Evolutionary conservation across 805 yeast genomes (phyloP), one percentile per base, ranked within the genome.

Genomic region (Candida quercuum): DNA sequence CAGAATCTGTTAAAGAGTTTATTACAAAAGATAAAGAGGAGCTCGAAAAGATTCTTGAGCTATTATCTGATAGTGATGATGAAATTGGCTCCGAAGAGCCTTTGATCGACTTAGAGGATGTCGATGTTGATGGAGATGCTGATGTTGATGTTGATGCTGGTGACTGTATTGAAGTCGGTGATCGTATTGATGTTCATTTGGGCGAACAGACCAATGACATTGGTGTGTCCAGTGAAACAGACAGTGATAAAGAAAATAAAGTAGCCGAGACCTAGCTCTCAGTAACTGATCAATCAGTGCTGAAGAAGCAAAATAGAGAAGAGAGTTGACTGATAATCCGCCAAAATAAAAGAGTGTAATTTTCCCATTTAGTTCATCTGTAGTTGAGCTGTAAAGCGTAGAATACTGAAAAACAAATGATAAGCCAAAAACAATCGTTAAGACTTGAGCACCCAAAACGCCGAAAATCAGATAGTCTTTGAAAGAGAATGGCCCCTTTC

Each of bases 1-100:
- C 62, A 24, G 37, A 40, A 3, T 43, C 54, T 10, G 48, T 65
- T 14, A 37, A 40, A 23, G 51, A 47, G 3, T 67, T 67, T 35
- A 36, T 66, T 6, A 38, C 41, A 3, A 53, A 47, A 27, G 72
- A 67, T 26, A 27, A 29, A 3, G 41, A 33, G 10, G 59, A 51
- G n/a, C 28, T 53, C 32, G 38, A 20, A 10, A 47, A 51, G 27
- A 23, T 42, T 9, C 19, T 41, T 37, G 55, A 52, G 34, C 21
- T 52, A 21, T 28, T 52, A 33, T 38, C 45, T 6, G 47, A 46
- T 28, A 37, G 37, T 11, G 52, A 46, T 17, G 51, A 43, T 4
- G 38, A 35, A 5, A 26, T 15, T 31, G 42, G 33, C 19, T 10
- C 5, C 10, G 36, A 29, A 11, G 24, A 15, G 15, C 14, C 23